phyloP scores from a whole-genome alignment of 371 early-diverging fungal genomes.

The Saksenaea vasiformis region DNA sequence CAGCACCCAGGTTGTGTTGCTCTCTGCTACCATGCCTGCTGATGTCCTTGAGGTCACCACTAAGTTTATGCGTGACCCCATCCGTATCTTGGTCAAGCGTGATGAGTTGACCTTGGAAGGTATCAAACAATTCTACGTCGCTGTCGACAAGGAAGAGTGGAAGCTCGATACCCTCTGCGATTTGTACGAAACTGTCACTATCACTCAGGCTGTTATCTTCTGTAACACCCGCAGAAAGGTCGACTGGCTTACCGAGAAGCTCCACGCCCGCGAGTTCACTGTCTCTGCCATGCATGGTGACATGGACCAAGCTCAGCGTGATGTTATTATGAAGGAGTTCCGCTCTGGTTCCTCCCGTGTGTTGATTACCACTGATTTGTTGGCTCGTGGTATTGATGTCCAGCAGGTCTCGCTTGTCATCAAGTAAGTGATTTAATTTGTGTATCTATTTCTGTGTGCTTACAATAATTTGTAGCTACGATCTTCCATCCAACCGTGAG shows the following conservation, averaged over 20 bases:
- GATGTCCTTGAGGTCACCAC: constrained; percentile 91
- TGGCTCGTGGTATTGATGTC: constrained; percentile 99
- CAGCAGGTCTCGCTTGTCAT: constrained; percentile 98
- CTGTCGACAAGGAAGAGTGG: constrained; percentile 91
- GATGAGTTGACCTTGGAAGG: constrained; percentile 96
- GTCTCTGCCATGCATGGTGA: constrained; percentile 97
- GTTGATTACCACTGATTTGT: constrained; percentile 97
- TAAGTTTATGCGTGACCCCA: constrained; percentile 92
- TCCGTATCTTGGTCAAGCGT: constrained; percentile 94
- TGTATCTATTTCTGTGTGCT: neutral
- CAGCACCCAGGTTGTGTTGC: constrained; percentile 83
- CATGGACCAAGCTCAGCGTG: constrained; percentile 96
- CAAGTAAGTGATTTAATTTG: constrained; percentile 29
- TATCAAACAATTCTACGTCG: constrained; percentile 94
- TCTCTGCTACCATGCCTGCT: constrained; percentile 92
- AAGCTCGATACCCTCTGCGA: constrained; percentile 91
- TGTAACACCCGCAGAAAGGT: constrained; percentile 95
- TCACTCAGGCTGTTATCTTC: constrained; percentile 97
- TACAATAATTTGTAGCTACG: constrained; percentile 83
- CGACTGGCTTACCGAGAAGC: constrained; percentile 86
- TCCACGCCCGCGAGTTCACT: constrained; percentile 84
- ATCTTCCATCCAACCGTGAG: constrained; percentile 95
- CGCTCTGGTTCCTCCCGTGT: constrained; percentile 93
- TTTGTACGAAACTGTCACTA: constrained; percentile 89
- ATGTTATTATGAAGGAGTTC: constrained; percentile 97